Conservation (phyloP, 805 yeast genomes). For the Cyberlindnera bimundalis region DNA sequence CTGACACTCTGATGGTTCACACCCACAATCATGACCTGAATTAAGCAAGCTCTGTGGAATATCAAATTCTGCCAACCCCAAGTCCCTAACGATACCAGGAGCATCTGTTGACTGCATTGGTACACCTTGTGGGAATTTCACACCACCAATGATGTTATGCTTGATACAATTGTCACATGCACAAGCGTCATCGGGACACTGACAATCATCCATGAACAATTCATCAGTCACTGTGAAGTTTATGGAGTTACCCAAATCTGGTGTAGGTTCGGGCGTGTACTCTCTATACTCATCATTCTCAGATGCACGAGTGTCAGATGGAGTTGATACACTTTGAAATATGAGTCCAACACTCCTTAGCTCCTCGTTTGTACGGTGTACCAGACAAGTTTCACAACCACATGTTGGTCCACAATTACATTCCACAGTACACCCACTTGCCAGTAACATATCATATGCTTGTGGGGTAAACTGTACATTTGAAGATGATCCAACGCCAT, state of each 20-base stretch:
- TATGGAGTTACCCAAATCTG: conserved; percentile 1
- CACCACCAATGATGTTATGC: conserved; percentile 26
- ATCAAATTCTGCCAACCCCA: background rate
- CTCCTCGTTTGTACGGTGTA: conserved; percentile 28
- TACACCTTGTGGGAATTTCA: conserved; percentile 19
- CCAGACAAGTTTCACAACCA: conserved; percentile 26
- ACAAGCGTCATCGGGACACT: conserved; percentile 8
- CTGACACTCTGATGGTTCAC: conserved; percentile 22
- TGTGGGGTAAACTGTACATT: background rate
- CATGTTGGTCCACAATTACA: conserved; percentile 29
- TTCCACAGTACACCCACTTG: conserved; percentile 25
- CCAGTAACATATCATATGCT: conserved; percentile 20
- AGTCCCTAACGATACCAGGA: background rate
- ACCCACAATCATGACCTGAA: conserved; percentile 23
- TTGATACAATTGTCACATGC: conserved; percentile 18
- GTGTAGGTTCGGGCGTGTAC: conserved; percentile 1
- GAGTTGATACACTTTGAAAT: conserved; percentile 10
- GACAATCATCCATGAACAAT: conserved; percentile 7
- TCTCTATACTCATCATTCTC: background rate
- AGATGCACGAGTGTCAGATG: conserved; percentile 1
- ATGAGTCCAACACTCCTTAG: conserved; percentile 23
- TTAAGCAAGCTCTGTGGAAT: background rate
- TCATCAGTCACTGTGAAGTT: conserved; percentile 7
- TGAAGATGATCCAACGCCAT: background rate
- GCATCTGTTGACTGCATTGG: background rate